Evolutionary conservation across 1,139 yeast genomes (phyloP).

Genomic region (Geotrichum candidum): DNA sequence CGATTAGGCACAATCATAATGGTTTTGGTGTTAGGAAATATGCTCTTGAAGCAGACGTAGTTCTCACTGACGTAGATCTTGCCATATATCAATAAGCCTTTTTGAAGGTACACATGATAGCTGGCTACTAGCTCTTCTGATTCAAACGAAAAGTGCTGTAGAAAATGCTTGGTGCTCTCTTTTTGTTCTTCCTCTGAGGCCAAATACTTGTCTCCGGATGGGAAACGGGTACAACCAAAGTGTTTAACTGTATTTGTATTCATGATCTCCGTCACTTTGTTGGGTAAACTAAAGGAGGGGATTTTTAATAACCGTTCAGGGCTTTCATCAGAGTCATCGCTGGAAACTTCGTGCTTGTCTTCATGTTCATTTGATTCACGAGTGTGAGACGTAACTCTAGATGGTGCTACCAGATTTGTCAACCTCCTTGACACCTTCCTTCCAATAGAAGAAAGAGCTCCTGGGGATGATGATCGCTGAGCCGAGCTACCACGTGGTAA

Average conservation of each 20-base stretch:
- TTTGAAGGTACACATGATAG: slow-evolving; percentile 64
- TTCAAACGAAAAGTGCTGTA: slow-evolving; percentile 60
- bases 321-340: background rate
- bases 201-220: slow-evolving; percentile 36
- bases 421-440: background rate
- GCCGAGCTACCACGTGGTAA: background rate
- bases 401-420: background rate
- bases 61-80: slow-evolving; percentile 65
- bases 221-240: slow-evolving; percentile 38
- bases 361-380: background rate
- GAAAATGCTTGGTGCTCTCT: slow-evolving; percentile 49
- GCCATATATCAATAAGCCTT: slow-evolving; percentile 77
- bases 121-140: slow-evolving; percentile 54
- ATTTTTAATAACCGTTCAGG: background rate
- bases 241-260: slow-evolving; percentile 53
- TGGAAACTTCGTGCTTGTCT: background rate
- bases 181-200: slow-evolving; percentile 43
- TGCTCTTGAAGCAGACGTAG: slow-evolving; percentile 69
- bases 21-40: slow-evolving; percentile 71
- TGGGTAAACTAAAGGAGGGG: slow-evolving; percentile 21
- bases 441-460: slow-evolving; percentile 2
- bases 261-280: slow-evolving; percentile 53
- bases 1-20: slow-evolving; percentile 73
- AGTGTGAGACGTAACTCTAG: slow-evolving; percentile 1
- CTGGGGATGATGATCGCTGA: background rate